Evolutionary conservation across 2,329 filamentous ascomycete genomes (phyloP), one percentile per base, ranked within the genome.

Genomic region (Colletotrichum costaricense): DNA sequence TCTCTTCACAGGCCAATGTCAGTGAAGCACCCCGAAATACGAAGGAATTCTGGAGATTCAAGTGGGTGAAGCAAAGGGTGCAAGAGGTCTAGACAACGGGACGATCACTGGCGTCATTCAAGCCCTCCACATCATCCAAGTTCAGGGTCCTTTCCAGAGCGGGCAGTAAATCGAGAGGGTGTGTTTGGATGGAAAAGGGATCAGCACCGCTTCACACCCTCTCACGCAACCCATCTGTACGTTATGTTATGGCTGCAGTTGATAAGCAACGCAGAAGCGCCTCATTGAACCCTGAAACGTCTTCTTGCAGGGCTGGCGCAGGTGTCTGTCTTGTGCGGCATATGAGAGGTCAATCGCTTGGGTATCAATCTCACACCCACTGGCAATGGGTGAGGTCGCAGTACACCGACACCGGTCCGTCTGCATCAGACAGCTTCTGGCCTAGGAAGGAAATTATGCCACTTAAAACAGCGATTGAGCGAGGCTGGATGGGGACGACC

Each of bases 71-170:
- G 24, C 38, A 28, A 16, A 24, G 46, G 28, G 28, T 46, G 46
- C 26, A 5, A n/a, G 24, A 12, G 56, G 59, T 49, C 71, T 54
- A 70, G 67, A 54, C 67, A 65, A 38, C 67, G 35, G 60, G 70
- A 56, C 49, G 67, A 73, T 70, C 67, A 5, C 70, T 73, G 67
- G 67, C 67, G 67, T 73, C 71, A 73, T 66, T 16, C 28, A 57
- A 26, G 16, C 33, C 54, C 49, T 52, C 14, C 33, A 62, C 26
- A 11, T 54, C 12, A 35, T 49, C 57, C 55, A 46, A 49, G 8
- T 57, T 73, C 71, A 66, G 71, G 71, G 71, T 73, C 67, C 46
- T 56, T 9, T 33, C n/a, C 14, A 28, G 24, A 35, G 11, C 33
- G 22, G 11, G 24, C 26, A 56, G 22, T 33, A 52, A 42, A 42